Evolutionary conservation across 495 filamentous ascomycete genomes (phyloP).

Genomic region (Penicillium chermesinum): DNA sequence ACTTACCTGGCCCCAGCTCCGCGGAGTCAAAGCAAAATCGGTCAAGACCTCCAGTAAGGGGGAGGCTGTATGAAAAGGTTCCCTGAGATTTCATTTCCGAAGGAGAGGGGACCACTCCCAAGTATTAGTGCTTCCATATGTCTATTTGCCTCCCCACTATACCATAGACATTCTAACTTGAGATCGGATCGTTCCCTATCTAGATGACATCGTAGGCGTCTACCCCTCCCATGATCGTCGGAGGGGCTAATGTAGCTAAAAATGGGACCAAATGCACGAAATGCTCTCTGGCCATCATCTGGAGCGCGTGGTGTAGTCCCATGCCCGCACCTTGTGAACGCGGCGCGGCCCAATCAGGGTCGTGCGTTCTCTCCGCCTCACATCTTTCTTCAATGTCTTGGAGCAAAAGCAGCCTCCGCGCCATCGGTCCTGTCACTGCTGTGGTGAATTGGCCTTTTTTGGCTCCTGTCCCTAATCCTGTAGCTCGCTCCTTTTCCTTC

Average conservation of each 20-base stretch:
- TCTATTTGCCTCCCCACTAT: background rate
- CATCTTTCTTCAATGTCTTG: constrained; percentile 16
- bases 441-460: constrained; percentile 10
- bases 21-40: no score
- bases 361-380: constrained; percentile 11
- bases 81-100: background rate
- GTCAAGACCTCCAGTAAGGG: no score
- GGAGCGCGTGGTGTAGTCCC: constrained; percentile 14
- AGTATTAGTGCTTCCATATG: background rate
- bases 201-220: background rate
- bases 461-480: constrained; percentile 1
- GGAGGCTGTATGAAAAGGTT: no score
- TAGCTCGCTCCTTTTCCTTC: constrained; percentile 1
- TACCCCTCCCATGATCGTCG: background rate
- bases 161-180: no score
- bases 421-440: constrained; percentile 3
- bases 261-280: background rate
- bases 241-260: background rate
- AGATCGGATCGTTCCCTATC: no score
- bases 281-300: background rate
- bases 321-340: constrained; percentile 18
- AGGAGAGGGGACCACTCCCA: background rate
- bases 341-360: constrained; percentile 14
- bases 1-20: no score
- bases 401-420: constrained; percentile 9